A percentile compares a stretch with the other conserved stretches of the same genome.
phyloP scores from a whole-genome alignment of 805 yeast species.

The Pichia cephalocereana region DNA sequence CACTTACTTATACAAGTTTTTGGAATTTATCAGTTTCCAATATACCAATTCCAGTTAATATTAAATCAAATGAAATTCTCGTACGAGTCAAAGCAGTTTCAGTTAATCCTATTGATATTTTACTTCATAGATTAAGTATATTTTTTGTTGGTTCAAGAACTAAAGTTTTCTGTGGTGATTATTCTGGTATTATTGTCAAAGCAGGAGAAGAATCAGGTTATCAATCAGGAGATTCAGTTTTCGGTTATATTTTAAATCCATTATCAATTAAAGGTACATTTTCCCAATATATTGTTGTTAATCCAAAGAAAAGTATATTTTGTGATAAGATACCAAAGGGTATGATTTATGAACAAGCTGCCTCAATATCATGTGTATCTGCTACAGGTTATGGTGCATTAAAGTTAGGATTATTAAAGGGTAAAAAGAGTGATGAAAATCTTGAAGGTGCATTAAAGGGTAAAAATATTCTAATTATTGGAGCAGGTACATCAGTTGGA shows the following conservation, averaged over 20 bases:
- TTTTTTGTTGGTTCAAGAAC: constrained; percentile 1
- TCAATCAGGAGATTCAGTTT: constrained; percentile 14
- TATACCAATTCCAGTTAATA: constrained; percentile 2
- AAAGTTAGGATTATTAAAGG: background rate
- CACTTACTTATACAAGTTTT: constrained; percentile 11
- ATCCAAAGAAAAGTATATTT: constrained; percentile 19
- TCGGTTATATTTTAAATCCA: constrained; percentile 7
- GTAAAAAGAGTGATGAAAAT: background rate
- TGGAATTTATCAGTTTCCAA: constrained; percentile 4
- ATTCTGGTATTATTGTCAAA: constrained; percentile 13
- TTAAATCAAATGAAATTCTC: constrained; percentile 8
- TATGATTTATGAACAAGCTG: constrained; percentile 46
- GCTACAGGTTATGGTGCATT: constrained; percentile 43
- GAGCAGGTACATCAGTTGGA: constrained; percentile 70
- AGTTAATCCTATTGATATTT: constrained; percentile 13
- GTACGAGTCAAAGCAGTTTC: constrained; percentile 11
- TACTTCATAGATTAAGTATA: constrained; percentile 4
- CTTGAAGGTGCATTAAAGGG: constrained; percentile 12
- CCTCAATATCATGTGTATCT: constrained; percentile 53
- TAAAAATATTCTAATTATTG: constrained; percentile 49
- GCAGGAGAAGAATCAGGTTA: constrained; percentile 12
- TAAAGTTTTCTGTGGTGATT: constrained; percentile 15
- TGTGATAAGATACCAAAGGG: constrained; percentile 35
- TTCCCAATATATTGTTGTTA: constrained; percentile 33
- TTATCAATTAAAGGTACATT: constrained; percentile 29